A percentile compares a stretch with the other conserved stretches of the same genome.
These are phyloP conservation scores for Talaromyces proteolyticus DNA, from an alignment of 495 filamentous ascomycete species.

Conservation along the genomic window DNA sequence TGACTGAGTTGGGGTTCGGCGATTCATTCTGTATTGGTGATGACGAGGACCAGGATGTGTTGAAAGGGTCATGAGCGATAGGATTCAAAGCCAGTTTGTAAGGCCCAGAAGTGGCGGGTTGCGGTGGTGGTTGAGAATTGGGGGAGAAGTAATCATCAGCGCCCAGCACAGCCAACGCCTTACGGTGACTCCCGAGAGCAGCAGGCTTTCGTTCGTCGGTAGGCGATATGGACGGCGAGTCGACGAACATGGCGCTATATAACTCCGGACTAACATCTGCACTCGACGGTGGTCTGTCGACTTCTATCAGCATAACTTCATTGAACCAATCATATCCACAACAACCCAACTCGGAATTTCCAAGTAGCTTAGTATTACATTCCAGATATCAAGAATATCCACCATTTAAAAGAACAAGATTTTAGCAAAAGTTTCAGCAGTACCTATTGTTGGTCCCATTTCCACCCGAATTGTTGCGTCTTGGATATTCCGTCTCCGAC, in stretches of 20 bases:
- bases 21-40: slow-evolving; percentile 4
- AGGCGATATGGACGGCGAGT: slow-evolving; percentile 37
- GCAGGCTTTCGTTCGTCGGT: slow-evolving; percentile 28
- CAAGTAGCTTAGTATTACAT: too few species aligned
- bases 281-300: background rate
- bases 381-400: too few species aligned
- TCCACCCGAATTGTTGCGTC: too few species aligned
- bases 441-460: too few species aligned
- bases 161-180: slow-evolving; percentile 29
- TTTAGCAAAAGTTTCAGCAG: slow-evolving; percentile 8
- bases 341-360: too few species aligned
- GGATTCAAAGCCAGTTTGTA: slow-evolving; percentile 23
- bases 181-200: slow-evolving; percentile 32
- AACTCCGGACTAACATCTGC: slow-evolving; percentile 14
- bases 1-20: slow-evolving; percentile 29
- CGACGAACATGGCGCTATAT: slow-evolving; percentile 34
- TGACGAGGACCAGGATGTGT: slow-evolving; percentile 21
- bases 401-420: too few species aligned
- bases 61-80: slow-evolving; percentile 27
- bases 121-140: slow-evolving; percentile 12
- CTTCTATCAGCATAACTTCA: slow-evolving; percentile 8
- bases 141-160: slow-evolving; percentile 17
- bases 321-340: too few species aligned
- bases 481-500: slow-evolving; percentile 13
- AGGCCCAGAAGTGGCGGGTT: slow-evolving; percentile 18